Evolutionary conservation across 768 basidiomycete genomes (phyloP).

Genomic region (Lentinula sp.): DNA sequence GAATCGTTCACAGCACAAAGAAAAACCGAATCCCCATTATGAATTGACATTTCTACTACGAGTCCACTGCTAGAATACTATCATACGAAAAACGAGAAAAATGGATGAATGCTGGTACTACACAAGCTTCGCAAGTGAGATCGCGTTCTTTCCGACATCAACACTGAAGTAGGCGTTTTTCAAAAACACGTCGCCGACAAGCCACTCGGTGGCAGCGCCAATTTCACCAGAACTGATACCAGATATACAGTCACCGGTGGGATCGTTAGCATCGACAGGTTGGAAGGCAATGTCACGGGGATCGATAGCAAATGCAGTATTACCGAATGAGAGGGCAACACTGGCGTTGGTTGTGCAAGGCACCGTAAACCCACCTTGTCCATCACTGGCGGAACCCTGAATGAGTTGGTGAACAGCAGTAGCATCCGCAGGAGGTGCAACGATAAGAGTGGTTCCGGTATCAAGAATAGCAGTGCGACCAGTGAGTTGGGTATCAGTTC

Average conservation of each 20-base stretch:
- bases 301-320: slow-evolving; percentile 48
- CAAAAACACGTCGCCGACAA: slow-evolving; percentile 41
- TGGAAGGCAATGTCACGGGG: slow-evolving; percentile 59
- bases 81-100: slow-evolving; percentile 1
- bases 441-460: slow-evolving; percentile 51
- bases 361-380: slow-evolving; percentile 46
- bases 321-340: slow-evolving; percentile 44
- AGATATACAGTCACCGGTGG: slow-evolving; percentile 61
- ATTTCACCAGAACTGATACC: slow-evolving; percentile 63
- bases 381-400: slow-evolving; percentile 32
- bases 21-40: not conserved
- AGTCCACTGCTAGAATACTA: not conserved
- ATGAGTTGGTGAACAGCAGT: slow-evolving; percentile 36
- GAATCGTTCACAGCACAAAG: not conserved
- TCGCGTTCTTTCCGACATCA: slow-evolving; percentile 21
- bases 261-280: slow-evolving; percentile 41
- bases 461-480: slow-evolving; percentile 72
- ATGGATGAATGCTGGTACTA: slow-evolving; percentile 9
- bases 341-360: slow-evolving; percentile 37
- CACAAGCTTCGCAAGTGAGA: slow-evolving; percentile 34
- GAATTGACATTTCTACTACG: not conserved
- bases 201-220: slow-evolving; percentile 59
- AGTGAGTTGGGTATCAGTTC: slow-evolving; percentile 39
- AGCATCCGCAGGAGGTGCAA: slow-evolving; percentile 37
- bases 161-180: slow-evolving; percentile 33